These are phyloP conservation scores for Amoeboaphelidium protococcarum DNA, from an alignment of 371 early-diverging fungal genomes.

Conservation along the genomic window DNA sequence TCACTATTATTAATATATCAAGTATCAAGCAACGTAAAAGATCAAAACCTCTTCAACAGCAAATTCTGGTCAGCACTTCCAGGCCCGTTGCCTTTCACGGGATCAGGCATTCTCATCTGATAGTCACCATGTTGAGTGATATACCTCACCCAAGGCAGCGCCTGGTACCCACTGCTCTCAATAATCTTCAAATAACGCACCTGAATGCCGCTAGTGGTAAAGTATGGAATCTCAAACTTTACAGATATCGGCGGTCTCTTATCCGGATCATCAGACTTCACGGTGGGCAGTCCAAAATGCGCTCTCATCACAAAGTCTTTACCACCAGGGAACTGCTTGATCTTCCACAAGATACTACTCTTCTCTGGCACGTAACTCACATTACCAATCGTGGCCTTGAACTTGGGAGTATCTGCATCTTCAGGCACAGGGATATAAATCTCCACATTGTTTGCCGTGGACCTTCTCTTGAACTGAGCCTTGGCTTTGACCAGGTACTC, in stretches of 20 bases:
- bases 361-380: slow-evolving; percentile 81
- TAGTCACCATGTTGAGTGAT: slow-evolving; percentile 72
- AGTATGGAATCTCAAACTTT: slow-evolving; percentile 95
- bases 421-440: slow-evolving; percentile 88
- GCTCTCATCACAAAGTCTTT: slow-evolving; percentile 84
- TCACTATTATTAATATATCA: too few species aligned
- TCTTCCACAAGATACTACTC: slow-evolving; percentile 83
- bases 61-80: too few species aligned
- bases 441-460: slow-evolving; percentile 91
- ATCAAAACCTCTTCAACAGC: too few species aligned
- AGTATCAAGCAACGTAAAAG: too few species aligned
- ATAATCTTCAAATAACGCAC: slow-evolving; percentile 95
- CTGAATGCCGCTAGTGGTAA: slow-evolving; percentile 85
- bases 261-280: slow-evolving; percentile 76
- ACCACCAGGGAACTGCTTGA: slow-evolving; percentile 91
- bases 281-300: slow-evolving; percentile 85
- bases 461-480: slow-evolving; percentile 85
- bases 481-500: slow-evolving; percentile 89
- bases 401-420: slow-evolving; percentile 88
- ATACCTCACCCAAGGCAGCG: slow-evolving; percentile 94
- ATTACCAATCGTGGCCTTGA: slow-evolving; percentile 76
- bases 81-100: slow-evolving; percentile 1
- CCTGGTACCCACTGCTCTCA: slow-evolving; percentile 92
- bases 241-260: slow-evolving; percentile 83
- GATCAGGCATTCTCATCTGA: slow-evolving; percentile 20